Conservation (phyloP, 164 flowering plant genomes). For the Magnolia officinalis region DNA sequence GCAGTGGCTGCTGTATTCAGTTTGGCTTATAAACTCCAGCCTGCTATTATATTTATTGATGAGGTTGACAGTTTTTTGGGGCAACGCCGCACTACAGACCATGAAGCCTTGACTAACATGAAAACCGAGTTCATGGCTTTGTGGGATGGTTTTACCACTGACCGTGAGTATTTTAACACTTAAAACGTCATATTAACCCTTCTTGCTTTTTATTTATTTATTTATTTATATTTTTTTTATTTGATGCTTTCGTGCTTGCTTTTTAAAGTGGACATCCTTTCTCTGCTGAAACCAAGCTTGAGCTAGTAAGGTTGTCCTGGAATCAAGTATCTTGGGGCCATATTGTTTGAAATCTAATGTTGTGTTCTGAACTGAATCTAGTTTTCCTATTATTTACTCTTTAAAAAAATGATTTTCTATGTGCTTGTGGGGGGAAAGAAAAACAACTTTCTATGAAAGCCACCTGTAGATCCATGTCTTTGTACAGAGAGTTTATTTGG, state of each 20-base stretch:
- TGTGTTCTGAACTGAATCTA: too few species aligned
- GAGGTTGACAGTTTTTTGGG: constrained; percentile 93
- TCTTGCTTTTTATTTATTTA: not conserved
- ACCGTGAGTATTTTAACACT: constrained; percentile 48
- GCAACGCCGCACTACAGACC: constrained; percentile 70
- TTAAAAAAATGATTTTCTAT: too few species aligned
- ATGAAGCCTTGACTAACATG: constrained; percentile 78
- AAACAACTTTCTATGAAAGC: too few species aligned
- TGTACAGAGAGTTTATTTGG: too few species aligned
- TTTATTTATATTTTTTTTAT: not conserved
- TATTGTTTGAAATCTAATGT: too few species aligned
- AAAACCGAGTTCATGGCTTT: constrained; percentile 95
- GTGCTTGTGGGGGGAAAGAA: too few species aligned
- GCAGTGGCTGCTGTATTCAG: constrained; percentile 90
- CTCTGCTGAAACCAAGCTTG: not conserved
- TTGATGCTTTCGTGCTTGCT: not conserved
- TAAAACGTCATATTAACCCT: not conserved
- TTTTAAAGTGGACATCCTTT: too few species aligned
- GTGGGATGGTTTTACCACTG: constrained; percentile 97
- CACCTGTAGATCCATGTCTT: too few species aligned
- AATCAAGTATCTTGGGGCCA: not conserved
- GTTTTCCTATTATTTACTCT: too few species aligned
- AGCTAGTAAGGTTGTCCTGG: not conserved
- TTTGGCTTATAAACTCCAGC: constrained; percentile 88
- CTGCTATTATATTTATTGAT: constrained; percentile 86